A percentile compares a stretch with the other conserved stretches of the same genome.
phyloP scores from a whole-genome alignment of 345 rosid species.

The Gossypium turneri region DNA sequence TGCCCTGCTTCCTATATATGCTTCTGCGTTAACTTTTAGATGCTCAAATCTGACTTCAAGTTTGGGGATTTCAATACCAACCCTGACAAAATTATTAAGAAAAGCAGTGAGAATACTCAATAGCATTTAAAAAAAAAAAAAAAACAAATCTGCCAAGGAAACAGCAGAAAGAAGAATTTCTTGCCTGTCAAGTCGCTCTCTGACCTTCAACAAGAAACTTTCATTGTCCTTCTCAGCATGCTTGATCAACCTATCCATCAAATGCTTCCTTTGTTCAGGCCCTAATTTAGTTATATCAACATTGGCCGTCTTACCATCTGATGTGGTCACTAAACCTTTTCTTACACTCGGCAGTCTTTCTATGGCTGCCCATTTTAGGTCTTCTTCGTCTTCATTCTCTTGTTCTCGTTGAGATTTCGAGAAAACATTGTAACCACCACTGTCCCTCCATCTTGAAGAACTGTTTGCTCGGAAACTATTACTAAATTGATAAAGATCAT shows the following conservation, averaged over 20 bases:
- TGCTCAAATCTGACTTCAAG: slow-evolving; percentile 44
- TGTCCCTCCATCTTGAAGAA: slow-evolving; percentile 23
- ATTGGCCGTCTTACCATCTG: slow-evolving; percentile 31
- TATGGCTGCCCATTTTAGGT: slow-evolving; percentile 39
- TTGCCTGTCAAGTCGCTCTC: slow-evolving; percentile 38
- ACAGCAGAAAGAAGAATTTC: neutral
- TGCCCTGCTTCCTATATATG: slow-evolving; percentile 27
- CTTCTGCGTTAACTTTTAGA: slow-evolving; percentile 31
- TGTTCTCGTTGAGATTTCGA: slow-evolving; percentile 33
- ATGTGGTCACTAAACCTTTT: slow-evolving; percentile 26
- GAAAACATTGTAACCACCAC: slow-evolving; percentile 19
- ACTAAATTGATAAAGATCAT: neutral
- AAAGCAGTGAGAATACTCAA: neutral
- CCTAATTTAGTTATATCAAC: slow-evolving; percentile 32
- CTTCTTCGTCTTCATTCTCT: slow-evolving; percentile 35
- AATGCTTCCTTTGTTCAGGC: slow-evolving; percentile 24
- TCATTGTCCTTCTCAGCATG: slow-evolving; percentile 30
- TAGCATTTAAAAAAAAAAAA: neutral
- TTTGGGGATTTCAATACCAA: slow-evolving; percentile 36
- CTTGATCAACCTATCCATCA: slow-evolving; percentile 30
- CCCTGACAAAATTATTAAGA: slow-evolving; percentile 23
- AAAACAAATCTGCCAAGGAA: neutral
- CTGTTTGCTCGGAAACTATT: slow-evolving; percentile 22
- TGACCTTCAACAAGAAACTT: slow-evolving; percentile 33
- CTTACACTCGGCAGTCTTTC: slow-evolving; percentile 38